Base-by-base conservation (phyloP, 805 yeast genomes). In the Metschnikowia cerradonensis region DNA sequence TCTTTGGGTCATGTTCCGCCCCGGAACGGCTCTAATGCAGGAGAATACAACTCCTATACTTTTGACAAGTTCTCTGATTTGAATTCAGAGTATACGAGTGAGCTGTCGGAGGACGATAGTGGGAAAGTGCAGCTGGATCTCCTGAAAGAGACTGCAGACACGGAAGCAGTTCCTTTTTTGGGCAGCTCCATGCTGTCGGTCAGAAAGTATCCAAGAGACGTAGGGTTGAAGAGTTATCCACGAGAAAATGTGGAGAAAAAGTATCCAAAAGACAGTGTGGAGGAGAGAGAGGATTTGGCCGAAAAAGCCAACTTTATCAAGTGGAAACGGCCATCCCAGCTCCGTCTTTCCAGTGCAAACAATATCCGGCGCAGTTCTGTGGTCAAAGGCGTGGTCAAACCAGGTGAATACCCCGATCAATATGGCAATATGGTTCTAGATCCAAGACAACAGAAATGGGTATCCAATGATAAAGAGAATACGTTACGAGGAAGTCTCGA, bases 321-420 rank as follows among this genome's bases (percentile, higher is more conserved):
- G 49, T 69, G 74, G 75, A 73, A 71, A 49, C 52, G 71, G 36
- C 63, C 71, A 3, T 72, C 76, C 4, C 75, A 72, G 51, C 60
- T 73, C 26, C 61, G 61, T 31, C 59, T 71, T 31, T 60, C 41
- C 26, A 49, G 37, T 40, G 50, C 43, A 19, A 37, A 30, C 31
- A 52, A 49, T 17, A 15, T 49, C 22, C 39, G 47, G 8, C 39
- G 33, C 22, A 40, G 40, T 15, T 31, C 50, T 1, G 32, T 60
- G 15, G 53, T 56, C 1, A 59, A 59, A 31, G 77, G 77, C 3
- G 61, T 64, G 17, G 70, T 73, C 32, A 63, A 66, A 15, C 77
- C 77, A 2, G 70, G 63, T 13, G 61, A 64, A 10, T 56, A 68
- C 19, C 77, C 78, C 1, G 58, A 59, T 20, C 61, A 62, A 17